phyloP scores from a whole-genome alignment of 2,329 filamentous ascomycete species.

The Sclerotinia sclerotiorum region DNA sequence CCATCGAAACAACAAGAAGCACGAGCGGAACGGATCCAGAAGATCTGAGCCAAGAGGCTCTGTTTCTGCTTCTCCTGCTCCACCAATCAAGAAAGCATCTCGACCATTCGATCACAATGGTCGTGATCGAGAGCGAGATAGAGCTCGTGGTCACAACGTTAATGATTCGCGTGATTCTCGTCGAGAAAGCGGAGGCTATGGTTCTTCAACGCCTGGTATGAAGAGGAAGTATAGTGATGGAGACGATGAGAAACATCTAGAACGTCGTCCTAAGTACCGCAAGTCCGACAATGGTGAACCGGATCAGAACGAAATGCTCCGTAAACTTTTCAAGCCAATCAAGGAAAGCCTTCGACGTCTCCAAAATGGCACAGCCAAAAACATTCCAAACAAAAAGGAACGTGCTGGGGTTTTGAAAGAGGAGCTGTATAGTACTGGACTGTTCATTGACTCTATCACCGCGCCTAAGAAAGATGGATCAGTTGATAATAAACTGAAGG shows the following conservation, averaged over 20 bases:
- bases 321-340: constrained; percentile 53
- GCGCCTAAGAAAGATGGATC: constrained; percentile 19
- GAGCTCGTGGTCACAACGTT: constrained; percentile 45
- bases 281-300: constrained; percentile 50
- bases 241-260: constrained; percentile 50
- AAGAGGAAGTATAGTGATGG: constrained; percentile 63
- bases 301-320: constrained; percentile 24
- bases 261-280: constrained; percentile 52
- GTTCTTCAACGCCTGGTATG: constrained; percentile 44
- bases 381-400: constrained; percentile 61
- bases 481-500: constrained; percentile 34
- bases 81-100: constrained; percentile 49
- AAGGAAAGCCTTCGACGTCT: constrained; percentile 60
- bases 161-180: constrained; percentile 43
- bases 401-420: constrained; percentile 61
- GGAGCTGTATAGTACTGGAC: constrained; percentile 61
- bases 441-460: constrained; percentile 53
- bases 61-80: constrained; percentile 70
- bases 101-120: constrained; percentile 45
- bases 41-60: constrained; percentile 58
- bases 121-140: constrained; percentile 51
- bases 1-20: constrained; percentile 90
- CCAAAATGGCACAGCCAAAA: constrained; percentile 60
- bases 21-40: constrained; percentile 57
- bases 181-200: constrained; percentile 30